These are phyloP conservation scores for Mycena floridula DNA, from an alignment of 768 basidiomycete genomes.

Conservation along the genomic window DNA sequence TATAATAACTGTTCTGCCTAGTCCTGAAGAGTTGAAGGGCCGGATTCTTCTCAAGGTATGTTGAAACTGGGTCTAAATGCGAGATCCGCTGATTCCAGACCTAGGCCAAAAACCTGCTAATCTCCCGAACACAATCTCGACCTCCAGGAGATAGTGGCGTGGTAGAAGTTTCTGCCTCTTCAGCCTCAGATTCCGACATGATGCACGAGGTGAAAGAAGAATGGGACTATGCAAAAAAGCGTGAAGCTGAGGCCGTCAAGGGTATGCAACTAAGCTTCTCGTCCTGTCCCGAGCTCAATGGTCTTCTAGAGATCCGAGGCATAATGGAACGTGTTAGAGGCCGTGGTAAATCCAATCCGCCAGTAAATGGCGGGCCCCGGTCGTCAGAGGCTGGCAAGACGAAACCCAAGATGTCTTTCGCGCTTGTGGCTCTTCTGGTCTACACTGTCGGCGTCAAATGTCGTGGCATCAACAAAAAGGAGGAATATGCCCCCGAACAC, in stretches of 20 bases:
- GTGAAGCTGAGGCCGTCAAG: neutral
- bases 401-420: slow-evolving; percentile 68
- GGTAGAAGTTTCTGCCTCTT: slow-evolving; percentile 20
- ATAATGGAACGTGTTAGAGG: slow-evolving; percentile 13
- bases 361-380: neutral
- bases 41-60: slow-evolving; percentile 78
- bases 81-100: neutral
- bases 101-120: slow-evolving; percentile 73
- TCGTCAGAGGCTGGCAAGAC: slow-evolving; percentile 18
- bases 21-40: slow-evolving; percentile 80
- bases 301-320: slow-evolving; percentile 2
- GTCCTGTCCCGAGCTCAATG: slow-evolving; percentile 8
- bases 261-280: too few species aligned
- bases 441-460: slow-evolving; percentile 97
- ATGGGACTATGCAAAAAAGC: neutral
- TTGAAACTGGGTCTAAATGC: slow-evolving; percentile 6
- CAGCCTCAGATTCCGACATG: slow-evolving; percentile 33
- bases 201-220: slow-evolving; percentile 5
- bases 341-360: slow-evolving; percentile 8
- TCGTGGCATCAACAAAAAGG: slow-evolving; percentile 82
- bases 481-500: slow-evolving; percentile 80
- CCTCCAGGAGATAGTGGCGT: slow-evolving; percentile 1
- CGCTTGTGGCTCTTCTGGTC: slow-evolving; percentile 70
- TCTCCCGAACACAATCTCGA: slow-evolving; percentile 18
- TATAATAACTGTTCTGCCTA: slow-evolving; percentile 61